Evolutionary conservation across 2,329 filamentous ascomycete species (phyloP), one percentile per base, ranked within the genome.

Genomic region (Ceratocystis lukuohia): DNA sequence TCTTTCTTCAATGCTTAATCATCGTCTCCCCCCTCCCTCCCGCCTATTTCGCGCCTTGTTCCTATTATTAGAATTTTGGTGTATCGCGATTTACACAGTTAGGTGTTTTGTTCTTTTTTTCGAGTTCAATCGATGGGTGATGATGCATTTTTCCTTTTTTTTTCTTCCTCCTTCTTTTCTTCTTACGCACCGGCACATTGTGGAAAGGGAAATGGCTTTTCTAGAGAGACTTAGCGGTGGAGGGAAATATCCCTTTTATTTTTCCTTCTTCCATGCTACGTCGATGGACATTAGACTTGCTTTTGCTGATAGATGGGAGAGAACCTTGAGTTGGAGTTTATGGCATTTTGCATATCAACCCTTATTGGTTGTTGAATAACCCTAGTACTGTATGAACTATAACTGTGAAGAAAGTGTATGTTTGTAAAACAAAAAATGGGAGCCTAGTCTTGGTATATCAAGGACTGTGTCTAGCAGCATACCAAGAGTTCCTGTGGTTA

Each of bases 31-130:
- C 17, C n/a, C 56, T 37, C 7, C n/a, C 56, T n/a, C 33, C 56
- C 3, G 17, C 28, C 8, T 33, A 12, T 6, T 59, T n/a, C 25
- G 25, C 25, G 48, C 56, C 7, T 10, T 37, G 56, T 59, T 37
- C 56, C 28, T 59, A 37, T 59, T 59, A 30, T 59, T 59, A 59
- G 28, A 53, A 59, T 37, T 59, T 28, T 63, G 25, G 10, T n/a
- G 15, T 33, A 63, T 63, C 45, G 7, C 61, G 22, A 28, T 48
- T 63, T 20, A 17, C 28, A 20, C 61, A 48, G 12, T 59, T 28
- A 15, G 20, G 30, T 59, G 28, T 37, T n/a, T 15, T 22, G 3
- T 7, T 22, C 7, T 53, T n/a, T 17, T 22, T 20, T n/a, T 53
- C 7, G 7, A 22, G n/a, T 8, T 12, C 46, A 22, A 22, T 50